A percentile compares a stretch with the other conserved stretches of the same genome.
phyloP scores from a whole-genome alignment of 805 yeast species.

The Hemisphaericaspora nanyangensis region DNA sequence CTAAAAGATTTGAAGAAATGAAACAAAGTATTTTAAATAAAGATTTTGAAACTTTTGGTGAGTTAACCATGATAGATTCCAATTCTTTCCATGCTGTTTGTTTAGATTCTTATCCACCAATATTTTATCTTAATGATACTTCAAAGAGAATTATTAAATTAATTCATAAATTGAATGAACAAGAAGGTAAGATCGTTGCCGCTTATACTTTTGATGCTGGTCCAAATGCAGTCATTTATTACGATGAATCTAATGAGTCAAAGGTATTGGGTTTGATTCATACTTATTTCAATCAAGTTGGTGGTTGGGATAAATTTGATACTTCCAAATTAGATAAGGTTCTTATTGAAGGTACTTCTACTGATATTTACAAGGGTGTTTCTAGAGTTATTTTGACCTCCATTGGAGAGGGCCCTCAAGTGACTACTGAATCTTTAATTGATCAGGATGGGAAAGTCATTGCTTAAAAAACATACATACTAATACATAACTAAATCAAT shows the following conservation, averaged over 20 bases:
- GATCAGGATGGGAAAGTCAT: constrained; percentile 45
- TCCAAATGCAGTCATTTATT: constrained; percentile 96
- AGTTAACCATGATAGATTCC: constrained; percentile 92
- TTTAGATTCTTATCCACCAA: constrained; percentile 92
- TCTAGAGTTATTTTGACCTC: constrained; percentile 78
- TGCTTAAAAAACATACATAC: neutral
- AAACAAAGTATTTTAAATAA: constrained; percentile 65
- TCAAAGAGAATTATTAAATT: constrained; percentile 78
- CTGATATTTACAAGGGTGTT: constrained; percentile 63
- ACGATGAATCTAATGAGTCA: constrained; percentile 70
- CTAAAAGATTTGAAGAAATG: constrained; percentile 81
- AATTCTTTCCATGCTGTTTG: constrained; percentile 99
- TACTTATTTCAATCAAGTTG: constrained; percentile 52
- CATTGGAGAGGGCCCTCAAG: constrained; percentile 86
- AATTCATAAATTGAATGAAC: constrained; percentile 71
- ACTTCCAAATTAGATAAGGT: constrained; percentile 13
- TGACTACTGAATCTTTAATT: constrained; percentile 52
- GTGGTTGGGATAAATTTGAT: constrained; percentile 60
- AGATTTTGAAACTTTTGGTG: constrained; percentile 79
- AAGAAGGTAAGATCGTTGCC: constrained; percentile 67
- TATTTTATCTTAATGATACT: constrained; percentile 88
- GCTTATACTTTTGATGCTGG: constrained; percentile 99
- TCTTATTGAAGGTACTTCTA: constrained; percentile 41
- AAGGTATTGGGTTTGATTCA: constrained; percentile 68
- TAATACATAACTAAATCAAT: neutral